phyloP scores from a whole-genome alignment of 345 rosid species.

The Eucalyptus coolabah region DNA sequence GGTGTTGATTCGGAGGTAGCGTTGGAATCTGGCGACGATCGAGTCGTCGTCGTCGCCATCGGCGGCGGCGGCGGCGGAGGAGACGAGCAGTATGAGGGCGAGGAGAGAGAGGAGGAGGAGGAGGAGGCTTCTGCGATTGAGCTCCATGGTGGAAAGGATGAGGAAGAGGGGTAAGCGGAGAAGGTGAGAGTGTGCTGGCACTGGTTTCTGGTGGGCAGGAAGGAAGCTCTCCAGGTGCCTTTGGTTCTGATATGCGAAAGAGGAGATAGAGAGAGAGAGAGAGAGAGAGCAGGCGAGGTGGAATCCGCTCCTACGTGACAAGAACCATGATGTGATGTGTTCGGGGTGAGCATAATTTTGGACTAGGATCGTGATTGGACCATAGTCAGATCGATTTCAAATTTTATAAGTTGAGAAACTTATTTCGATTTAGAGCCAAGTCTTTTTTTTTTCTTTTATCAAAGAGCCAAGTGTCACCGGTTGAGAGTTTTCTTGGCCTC shows the following conservation, averaged over 20 bases:
- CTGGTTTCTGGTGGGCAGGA: background rate
- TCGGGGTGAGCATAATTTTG: no score
- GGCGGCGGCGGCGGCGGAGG: background rate
- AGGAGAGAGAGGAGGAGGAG: background rate
- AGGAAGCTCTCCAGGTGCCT: background rate
- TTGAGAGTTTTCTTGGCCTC: no score
- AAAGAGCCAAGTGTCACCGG: no score
- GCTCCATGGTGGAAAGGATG: background rate
- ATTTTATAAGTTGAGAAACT: no score
- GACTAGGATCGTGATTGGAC: no score
- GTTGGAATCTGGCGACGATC: conserved; percentile 61
- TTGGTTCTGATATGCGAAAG: background rate
- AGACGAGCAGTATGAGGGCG: background rate
- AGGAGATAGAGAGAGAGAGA: background rate
- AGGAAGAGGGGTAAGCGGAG: background rate
- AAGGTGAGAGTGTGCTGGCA: background rate
- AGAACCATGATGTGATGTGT: no score
- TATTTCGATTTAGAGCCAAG: no score
- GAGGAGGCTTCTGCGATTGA: background rate
- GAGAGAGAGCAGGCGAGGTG: background rate
- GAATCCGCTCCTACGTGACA: background rate
- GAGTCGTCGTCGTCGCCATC: conserved; percentile 3
- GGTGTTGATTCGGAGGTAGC: conserved; percentile 82
- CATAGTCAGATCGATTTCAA: no score
- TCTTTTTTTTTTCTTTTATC: no score